Evolutionary conservation across 306 rosid species (phyloP), one percentile per base, ranked within the genome.

Genomic region (Erythrophleum fordii): DNA sequence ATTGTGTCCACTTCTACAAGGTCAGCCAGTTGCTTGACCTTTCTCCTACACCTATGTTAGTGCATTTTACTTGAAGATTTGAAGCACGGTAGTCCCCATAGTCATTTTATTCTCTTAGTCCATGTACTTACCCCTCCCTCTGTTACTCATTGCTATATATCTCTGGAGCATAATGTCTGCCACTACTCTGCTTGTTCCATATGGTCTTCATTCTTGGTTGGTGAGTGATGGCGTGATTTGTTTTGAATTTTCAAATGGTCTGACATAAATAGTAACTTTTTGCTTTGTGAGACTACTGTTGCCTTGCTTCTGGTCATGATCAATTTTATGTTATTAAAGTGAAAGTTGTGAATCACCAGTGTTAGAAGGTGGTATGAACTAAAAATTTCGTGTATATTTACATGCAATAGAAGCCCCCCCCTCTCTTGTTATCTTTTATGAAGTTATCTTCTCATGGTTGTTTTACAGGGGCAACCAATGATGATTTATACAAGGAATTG

Each of bases 401-500:
- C 18, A 20, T 39, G 53, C 34, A 41, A 22, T 41, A 67, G 8
- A 67, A 20, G 11, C 17, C 23, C 3, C 29, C 28, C 29, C 41
- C 22, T 44, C 18, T 55, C 22, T 39, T 68, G 31, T 16, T 16
- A 17, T 46, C 72, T 75, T 3, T 69, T 59, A 51, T 74, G 31
- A 58, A 51, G 66, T 77, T 75, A 10, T 65, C 26, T 70, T 51
- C 23, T 60, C 25, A 48, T 86, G 29, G 65, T 69, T 42, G 8
- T 55, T 77, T 78, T 82, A 26, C 68, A 95, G 98, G 87, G 76
- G 41, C 83, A 37, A 71, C 87, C 70, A 85, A 84, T 80, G 92
- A 91, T 90, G 98, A 91, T 71, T 84, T 95, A 74, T 95, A 85
- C 89, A 95, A 85, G 92, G 97, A 95, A 86, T 80, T 95, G 82